Conservation (phyloP, 805 yeast genomes). For the Cyberlindnera samutprakarnensis region DNA sequence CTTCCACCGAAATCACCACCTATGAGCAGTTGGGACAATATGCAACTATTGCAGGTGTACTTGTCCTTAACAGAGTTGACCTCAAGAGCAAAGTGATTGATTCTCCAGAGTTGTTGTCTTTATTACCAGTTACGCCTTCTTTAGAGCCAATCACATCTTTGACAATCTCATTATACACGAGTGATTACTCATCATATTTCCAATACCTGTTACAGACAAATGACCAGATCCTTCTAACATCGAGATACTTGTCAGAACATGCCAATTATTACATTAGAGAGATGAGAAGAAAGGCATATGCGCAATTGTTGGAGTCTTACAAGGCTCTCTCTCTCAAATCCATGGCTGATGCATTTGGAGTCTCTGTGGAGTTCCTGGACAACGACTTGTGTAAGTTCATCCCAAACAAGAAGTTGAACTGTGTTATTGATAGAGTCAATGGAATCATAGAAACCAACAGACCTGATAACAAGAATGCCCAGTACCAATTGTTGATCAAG, state of each 20-base stretch:
- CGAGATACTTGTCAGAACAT: slow-evolving; percentile 67
- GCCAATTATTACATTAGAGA: slow-evolving; percentile 83
- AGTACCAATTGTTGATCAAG: slow-evolving; percentile 79
- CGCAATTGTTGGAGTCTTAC: slow-evolving; percentile 90
- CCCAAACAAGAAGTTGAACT: slow-evolving; percentile 88
- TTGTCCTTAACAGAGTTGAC: slow-evolving; percentile 75
- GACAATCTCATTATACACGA: slow-evolving; percentile 79
- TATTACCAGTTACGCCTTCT: slow-evolving; percentile 60
- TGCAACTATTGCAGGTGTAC: slow-evolving; percentile 82
- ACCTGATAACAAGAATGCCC: slow-evolving; percentile 93
- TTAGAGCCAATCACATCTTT: slow-evolving; percentile 77
- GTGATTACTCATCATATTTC: slow-evolving; percentile 80
- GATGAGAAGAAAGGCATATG: slow-evolving; percentile 89
- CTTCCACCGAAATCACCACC: slow-evolving; percentile 81
- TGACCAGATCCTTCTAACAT: slow-evolving; percentile 57
- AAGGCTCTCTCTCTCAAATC: slow-evolving; percentile 82
- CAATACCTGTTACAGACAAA: slow-evolving; percentile 69
- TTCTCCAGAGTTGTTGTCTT: slow-evolving; percentile 85
- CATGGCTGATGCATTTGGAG: slow-evolving; percentile 92
- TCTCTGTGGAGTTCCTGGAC: slow-evolving; percentile 81
- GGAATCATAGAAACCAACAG: slow-evolving; percentile 94
- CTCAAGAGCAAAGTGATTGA: slow-evolving; percentile 81
- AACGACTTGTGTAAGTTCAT: slow-evolving; percentile 82
- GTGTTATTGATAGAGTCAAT: slow-evolving; percentile 92
- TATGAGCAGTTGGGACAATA: slow-evolving; percentile 88